Evolutionary conservation across 2,329 filamentous ascomycete species (phyloP).

Genomic region (Exutisphaerella laricina): DNA sequence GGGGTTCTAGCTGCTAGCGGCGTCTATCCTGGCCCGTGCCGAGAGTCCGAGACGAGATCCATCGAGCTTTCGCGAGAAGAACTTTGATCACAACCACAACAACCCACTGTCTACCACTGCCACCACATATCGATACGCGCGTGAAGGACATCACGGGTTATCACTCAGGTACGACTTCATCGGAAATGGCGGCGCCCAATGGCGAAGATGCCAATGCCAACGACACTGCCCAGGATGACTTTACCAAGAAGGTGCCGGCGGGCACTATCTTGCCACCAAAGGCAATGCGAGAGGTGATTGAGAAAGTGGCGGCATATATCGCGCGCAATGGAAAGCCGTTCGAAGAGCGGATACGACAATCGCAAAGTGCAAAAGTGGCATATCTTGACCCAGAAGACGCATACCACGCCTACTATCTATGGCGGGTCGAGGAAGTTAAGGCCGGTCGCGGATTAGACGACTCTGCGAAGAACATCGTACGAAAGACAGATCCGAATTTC

Average conservation of each 20-base stretch:
- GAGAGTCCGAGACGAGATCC: too few species aligned
- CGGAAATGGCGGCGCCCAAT: constrained; percentile 29
- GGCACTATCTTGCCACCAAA: constrained; percentile 80
- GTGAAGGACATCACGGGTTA: neutral
- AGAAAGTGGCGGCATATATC: constrained; percentile 93
- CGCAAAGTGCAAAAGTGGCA: constrained; percentile 83
- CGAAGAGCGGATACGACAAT: constrained; percentile 78
- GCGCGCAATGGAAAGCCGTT: constrained; percentile 61
- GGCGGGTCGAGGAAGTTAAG: constrained; percentile 81
- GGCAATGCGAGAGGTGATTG: constrained; percentile 77
- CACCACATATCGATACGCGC: too few species aligned
- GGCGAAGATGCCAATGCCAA: constrained; percentile 20
- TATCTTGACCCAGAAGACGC: constrained; percentile 76
- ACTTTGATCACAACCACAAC: too few species aligned
- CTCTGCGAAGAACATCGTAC: constrained; percentile 33
- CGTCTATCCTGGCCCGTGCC: too few species aligned
- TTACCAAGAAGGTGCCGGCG: constrained; percentile 70
- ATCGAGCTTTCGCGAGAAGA: too few species aligned
- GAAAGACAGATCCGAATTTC: constrained; percentile 34
- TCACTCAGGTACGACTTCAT: constrained; percentile 5
- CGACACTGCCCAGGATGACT: constrained; percentile 35
- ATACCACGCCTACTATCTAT: constrained; percentile 83
- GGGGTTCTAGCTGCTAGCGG: too few species aligned
- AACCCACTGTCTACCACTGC: too few species aligned
- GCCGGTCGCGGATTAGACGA: constrained; percentile 74